A percentile compares a stretch with the other conserved stretches of the same genome.
Conservation (phyloP, 192 early-diverging fungal species). For the Rhizophagus prolifer region DNA sequence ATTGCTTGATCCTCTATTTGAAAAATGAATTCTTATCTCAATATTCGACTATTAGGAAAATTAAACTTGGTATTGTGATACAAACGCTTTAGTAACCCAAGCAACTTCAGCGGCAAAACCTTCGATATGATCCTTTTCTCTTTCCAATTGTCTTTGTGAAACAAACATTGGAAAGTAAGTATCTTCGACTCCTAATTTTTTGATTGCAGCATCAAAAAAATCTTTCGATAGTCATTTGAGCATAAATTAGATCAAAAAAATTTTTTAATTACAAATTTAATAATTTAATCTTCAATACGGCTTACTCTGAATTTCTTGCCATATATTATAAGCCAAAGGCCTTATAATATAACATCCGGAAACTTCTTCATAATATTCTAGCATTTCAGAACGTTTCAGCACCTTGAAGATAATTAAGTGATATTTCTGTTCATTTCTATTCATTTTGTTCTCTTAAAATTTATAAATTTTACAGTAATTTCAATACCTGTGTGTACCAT, state of each 20-base stretch:
- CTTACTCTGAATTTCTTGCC: conserved; percentile 92
- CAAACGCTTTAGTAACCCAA: conserved; percentile 94
- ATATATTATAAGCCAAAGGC: conserved; percentile 93
- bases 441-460: neutral
- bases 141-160: conserved; percentile 78
- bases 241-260: too few relatives aligned
- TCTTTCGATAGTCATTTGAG: conserved; percentile 38
- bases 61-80: conserved; percentile 20
- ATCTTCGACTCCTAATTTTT: conserved; percentile 91
- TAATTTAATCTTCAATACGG: neutral
- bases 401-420: conserved; percentile 48
- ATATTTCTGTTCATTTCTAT: neutral
- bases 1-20: conserved; percentile 72
- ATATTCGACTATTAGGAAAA: conserved; percentile 7
- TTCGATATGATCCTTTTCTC: conserved; percentile 99
- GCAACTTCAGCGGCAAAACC: conserved; percentile 99
- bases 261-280: too few relatives aligned
- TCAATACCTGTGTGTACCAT: conserved; percentile 86
- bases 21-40: neutral
- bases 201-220: conserved; percentile 90
- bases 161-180: conserved; percentile 99
- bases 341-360: conserved; percentile 98
- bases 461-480: neutral
- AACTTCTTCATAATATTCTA: conserved; percentile 95
- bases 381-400: conserved; percentile 90